Conservation (phyloP, 2,329 filamentous ascomycete species). For the Periconia digitata region DNA sequence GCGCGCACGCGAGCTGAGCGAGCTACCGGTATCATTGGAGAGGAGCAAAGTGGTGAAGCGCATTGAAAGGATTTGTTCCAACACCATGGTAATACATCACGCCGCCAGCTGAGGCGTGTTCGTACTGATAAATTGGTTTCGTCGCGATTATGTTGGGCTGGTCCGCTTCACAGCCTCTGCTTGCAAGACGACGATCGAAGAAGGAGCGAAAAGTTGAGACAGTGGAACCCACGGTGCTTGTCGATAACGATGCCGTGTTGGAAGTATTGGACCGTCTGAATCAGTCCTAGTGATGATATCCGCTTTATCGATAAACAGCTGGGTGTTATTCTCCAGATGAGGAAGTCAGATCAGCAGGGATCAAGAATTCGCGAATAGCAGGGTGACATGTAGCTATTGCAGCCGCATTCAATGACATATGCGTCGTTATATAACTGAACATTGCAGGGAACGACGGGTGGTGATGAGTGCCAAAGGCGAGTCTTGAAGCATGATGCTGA, state of each 20-base stretch:
- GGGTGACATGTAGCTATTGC: not conserved
- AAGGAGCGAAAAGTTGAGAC: too few relatives aligned
- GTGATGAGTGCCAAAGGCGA: not conserved
- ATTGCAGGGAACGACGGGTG: not conserved
- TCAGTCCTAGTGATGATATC: not conserved
- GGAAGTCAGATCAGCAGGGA: not conserved
- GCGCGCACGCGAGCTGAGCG: not conserved
- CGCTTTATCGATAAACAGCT: slow-evolving; percentile 4
- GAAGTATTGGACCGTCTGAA: slow-evolving; percentile 5
- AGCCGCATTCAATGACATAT: slow-evolving; percentile 1
- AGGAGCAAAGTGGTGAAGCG: not conserved
- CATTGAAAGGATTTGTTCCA: not conserved
- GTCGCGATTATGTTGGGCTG: not conserved
- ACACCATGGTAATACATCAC: not conserved
- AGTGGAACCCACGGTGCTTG: too few relatives aligned
- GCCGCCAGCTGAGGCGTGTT: too few relatives aligned
- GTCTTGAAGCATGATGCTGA: not conserved
- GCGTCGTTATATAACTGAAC: not conserved
- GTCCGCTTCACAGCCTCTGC: not conserved
- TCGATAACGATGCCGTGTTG: not conserved
- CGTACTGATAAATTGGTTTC: not conserved
- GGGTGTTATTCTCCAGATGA: too few relatives aligned
- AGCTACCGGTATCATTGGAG: not conserved
- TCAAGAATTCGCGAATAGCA: not conserved
- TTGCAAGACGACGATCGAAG: not conserved